Percentiles rank a stretch among this genome's conserved stretches.
These are phyloP conservation scores for Solanum neorickii DNA, from an alignment of 257 asterid genomes.

Conservation along the genomic window DNA sequence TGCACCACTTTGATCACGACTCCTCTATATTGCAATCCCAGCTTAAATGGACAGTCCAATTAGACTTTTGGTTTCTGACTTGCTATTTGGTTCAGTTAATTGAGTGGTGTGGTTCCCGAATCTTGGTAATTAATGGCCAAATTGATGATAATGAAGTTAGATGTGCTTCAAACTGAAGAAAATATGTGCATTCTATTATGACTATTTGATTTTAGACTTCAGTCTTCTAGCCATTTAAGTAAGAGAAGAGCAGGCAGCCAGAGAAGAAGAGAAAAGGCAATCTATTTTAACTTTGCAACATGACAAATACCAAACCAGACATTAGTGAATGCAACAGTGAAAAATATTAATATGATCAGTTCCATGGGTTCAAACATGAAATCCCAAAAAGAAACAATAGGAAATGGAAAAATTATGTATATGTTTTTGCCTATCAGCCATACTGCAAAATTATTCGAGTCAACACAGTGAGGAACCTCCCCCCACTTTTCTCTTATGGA, in stretches of 20 bases:
- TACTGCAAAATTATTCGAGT: not conserved
- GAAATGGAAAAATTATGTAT: not conserved
- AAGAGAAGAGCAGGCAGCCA: not conserved
- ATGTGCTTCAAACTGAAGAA: not conserved
- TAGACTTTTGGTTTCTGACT: not conserved
- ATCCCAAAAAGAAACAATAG: not conserved
- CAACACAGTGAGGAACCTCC: not conserved
- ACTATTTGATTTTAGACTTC: not conserved
- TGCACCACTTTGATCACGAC: not conserved
- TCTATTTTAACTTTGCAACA: not conserved
- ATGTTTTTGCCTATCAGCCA: not conserved
- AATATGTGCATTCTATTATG: not conserved
- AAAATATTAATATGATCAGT: not conserved
- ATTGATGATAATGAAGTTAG: not conserved
- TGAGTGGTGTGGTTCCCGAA: not conserved
- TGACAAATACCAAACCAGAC: not conserved
- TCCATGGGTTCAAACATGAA: not conserved
- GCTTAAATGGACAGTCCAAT: not conserved
- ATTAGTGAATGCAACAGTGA: not conserved
- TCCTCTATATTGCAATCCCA: not conserved
- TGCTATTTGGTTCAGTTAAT: not conserved
- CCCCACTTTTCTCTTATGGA: not conserved
- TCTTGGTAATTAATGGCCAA: not conserved
- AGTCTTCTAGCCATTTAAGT: not conserved
- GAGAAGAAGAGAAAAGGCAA: not conserved